Percentiles rank a stretch among this genome's conserved stretches.
Conservation (phyloP, 441 rosid genomes). For the Gossypium schwendimanii region DNA sequence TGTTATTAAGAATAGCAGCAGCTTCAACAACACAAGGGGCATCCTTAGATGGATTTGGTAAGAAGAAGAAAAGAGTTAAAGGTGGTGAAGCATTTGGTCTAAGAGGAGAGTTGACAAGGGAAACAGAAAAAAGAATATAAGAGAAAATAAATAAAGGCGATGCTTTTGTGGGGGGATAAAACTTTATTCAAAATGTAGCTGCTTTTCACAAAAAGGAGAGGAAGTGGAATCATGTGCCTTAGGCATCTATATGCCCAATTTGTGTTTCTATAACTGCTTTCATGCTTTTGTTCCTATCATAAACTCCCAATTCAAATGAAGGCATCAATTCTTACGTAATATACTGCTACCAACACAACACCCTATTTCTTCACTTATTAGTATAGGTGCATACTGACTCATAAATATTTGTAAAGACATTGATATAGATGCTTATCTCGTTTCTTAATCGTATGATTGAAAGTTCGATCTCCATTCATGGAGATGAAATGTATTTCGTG, state of each 20-base stretch:
- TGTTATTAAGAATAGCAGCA: neutral
- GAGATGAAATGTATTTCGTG: too few relatives aligned
- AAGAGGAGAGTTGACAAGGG: conserved; percentile 16
- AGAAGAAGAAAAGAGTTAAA: neutral
- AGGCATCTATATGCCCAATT: conserved; percentile 9
- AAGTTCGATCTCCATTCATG: too few relatives aligned
- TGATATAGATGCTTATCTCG: too few relatives aligned
- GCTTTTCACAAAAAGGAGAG: conserved; percentile 34
- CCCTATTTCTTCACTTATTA: too few relatives aligned
- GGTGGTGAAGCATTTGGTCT: neutral
- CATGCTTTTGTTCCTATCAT: neutral
- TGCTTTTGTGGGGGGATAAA: conserved; percentile 20
- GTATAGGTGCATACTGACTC: too few relatives aligned
- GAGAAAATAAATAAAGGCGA: conserved; percentile 18
- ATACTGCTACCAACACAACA: too few relatives aligned
- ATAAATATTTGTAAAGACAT: too few relatives aligned
- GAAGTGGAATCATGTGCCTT: conserved; percentile 31
- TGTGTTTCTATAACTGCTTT: neutral
- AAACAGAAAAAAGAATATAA: neutral
- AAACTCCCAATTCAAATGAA: neutral
- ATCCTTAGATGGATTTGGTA: neutral
- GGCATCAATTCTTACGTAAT: neutral
- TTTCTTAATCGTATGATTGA: too few relatives aligned
- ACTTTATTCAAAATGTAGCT: conserved; percentile 40
- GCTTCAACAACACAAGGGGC: conserved; percentile 9